Evolutionary conservation across 176 grass and related monocot genomes (phyloP).

Genomic region (Rhynchospora pubera): DNA sequence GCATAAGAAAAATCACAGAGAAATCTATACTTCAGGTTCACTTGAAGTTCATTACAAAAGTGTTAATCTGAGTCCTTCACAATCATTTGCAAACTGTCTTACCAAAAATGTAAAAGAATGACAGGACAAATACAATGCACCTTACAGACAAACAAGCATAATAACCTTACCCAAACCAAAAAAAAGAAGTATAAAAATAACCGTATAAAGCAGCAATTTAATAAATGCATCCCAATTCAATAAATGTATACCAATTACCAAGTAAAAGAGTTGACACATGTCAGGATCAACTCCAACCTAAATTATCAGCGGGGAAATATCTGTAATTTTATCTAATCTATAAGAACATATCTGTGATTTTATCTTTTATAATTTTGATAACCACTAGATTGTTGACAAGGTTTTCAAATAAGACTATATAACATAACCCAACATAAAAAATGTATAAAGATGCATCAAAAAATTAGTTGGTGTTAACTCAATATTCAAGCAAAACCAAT

Average conservation of each 20-base stretch:
- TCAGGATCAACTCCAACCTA: conserved; percentile 1
- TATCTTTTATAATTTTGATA: too few relatives aligned
- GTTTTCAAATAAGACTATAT: too few relatives aligned
- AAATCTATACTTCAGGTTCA: neutral
- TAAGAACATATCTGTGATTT: too few relatives aligned
- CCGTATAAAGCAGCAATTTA: neutral
- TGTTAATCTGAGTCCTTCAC: neutral
- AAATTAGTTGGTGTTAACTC: neutral
- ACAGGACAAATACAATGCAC: neutral
- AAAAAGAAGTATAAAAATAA: neutral
- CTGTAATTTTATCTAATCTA: too few relatives aligned
- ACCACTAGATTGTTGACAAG: too few relatives aligned
- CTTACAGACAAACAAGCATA: neutral
- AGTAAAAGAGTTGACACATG: neutral
- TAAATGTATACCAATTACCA: too few relatives aligned
- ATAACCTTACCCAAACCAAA: neutral
- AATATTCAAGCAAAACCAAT: neutral
- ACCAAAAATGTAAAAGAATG: neutral
- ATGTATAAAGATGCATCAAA: neutral
- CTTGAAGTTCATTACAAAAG: neutral
- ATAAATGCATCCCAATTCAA: neutral
- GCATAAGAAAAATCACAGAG: neutral
- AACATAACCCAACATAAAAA: neutral
- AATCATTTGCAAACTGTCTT: neutral
- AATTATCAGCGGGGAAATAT: neutral